phyloP scores from a whole-genome alignment of 768 basidiomycete species.

The Fomitopsis pulvina region DNA sequence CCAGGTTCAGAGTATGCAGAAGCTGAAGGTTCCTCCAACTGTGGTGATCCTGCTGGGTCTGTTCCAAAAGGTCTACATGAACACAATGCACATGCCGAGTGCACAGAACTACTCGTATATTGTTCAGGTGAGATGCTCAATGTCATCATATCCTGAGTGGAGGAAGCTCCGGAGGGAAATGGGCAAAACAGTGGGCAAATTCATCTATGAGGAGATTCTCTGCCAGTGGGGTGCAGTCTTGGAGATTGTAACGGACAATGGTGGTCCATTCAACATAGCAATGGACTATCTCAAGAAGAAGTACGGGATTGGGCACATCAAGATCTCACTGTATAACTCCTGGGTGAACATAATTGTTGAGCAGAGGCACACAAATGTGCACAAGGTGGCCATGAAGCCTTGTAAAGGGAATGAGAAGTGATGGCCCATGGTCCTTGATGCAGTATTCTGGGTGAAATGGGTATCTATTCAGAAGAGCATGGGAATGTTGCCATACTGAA shows the following conservation, averaged over 20 bases:
- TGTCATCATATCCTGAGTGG: constrained; percentile 27
- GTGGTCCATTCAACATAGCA: constrained; percentile 22
- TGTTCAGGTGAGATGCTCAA: constrained; percentile 30
- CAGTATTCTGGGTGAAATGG: constrained; percentile 30
- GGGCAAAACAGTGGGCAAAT: too few relatives aligned
- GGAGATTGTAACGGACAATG: constrained; percentile 38
- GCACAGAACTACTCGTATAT: constrained; percentile 28
- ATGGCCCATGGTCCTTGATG: constrained; percentile 20
- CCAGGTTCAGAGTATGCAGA: constrained; percentile 29
- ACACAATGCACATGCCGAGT: constrained; percentile 36
- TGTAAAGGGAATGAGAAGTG: constrained; percentile 10
- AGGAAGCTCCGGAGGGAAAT: too few relatives aligned
- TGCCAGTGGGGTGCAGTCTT: constrained; percentile 33
- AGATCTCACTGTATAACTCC: constrained; percentile 20
- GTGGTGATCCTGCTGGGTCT: constrained; percentile 13
- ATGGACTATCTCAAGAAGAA: constrained; percentile 18
- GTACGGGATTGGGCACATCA: constrained; percentile 32
- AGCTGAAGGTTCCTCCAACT: constrained; percentile 20
- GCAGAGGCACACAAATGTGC: constrained; percentile 13
- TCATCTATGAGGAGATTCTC: constrained; percentile 29
- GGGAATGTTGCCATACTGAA: constrained; percentile 27
- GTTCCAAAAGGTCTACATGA: constrained; percentile 31
- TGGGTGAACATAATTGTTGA: constrained; percentile 20
- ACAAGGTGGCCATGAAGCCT: constrained; percentile 16
- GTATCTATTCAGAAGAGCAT: constrained; percentile 23